These are phyloP conservation scores for Apiotrichum gamsii DNA, from an alignment of 1,284 basidiomycete species.

Conservation along the genomic window DNA sequence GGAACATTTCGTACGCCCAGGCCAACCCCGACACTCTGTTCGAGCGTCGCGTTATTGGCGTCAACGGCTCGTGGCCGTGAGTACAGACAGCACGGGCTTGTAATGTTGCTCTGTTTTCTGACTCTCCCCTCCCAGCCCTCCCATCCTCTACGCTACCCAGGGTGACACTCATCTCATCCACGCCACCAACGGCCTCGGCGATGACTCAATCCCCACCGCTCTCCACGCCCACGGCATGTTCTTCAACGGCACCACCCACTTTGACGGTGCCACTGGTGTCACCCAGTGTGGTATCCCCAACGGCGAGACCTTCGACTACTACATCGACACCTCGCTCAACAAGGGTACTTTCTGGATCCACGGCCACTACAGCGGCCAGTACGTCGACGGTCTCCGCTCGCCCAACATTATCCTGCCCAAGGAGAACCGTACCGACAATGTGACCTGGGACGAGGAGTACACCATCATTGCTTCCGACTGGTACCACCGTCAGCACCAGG, in stretches of 20 bases:
- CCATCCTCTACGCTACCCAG: constrained; percentile 65
- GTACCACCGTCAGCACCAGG: constrained; percentile 65
- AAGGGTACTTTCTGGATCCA: constrained; percentile 85
- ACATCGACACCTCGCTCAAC: constrained; percentile 57
- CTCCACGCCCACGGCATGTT: constrained; percentile 86
- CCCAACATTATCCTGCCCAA: constrained; percentile 65
- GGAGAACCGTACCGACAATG: constrained; percentile 48
- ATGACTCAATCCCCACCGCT: constrained; percentile 52
- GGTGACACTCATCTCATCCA: constrained; percentile 64
- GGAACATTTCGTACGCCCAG: constrained; percentile 47
- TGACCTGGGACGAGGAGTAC: constrained; percentile 82
- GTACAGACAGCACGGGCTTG: no score
- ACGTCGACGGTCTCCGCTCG: constrained; percentile 55
- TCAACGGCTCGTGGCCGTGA: constrained; percentile 88
- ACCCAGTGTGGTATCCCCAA: constrained; percentile 85
- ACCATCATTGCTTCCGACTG: constrained; percentile 78
- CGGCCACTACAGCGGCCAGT: constrained; percentile 62
- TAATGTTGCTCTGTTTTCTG: neutral
- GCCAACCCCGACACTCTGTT: constrained; percentile 42
- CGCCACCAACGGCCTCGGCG: constrained; percentile 62
- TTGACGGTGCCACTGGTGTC: constrained; percentile 76
- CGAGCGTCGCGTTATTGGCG: constrained; percentile 69
- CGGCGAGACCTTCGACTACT: constrained; percentile 66
- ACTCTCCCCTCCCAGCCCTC: constrained; percentile 60
- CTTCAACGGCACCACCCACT: constrained; percentile 78